Evolutionary conservation across 495 filamentous ascomycete genomes (phyloP).

Genomic region (Bathelium albidoporum): DNA sequence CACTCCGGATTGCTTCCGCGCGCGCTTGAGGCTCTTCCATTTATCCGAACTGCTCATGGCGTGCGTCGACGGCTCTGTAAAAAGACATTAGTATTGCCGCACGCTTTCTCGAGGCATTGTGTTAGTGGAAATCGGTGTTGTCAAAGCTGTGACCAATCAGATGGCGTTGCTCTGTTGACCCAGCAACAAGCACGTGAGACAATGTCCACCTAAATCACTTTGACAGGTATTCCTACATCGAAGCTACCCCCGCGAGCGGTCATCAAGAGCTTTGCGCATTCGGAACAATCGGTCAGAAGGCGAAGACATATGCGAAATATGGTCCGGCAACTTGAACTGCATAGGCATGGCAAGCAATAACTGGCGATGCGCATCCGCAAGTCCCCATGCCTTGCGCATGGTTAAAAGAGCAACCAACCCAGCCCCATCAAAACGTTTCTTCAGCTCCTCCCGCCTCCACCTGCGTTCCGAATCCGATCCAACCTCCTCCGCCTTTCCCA

Average conservation of each 20-base stretch:
- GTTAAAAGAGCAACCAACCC: background rate
- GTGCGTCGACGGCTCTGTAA: background rate
- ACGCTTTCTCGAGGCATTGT: background rate
- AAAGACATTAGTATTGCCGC: background rate
- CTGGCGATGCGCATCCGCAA: background rate
- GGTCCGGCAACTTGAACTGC: background rate
- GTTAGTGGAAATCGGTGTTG: background rate
- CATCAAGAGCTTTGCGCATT: too few relatives aligned
- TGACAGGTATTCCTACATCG: background rate
- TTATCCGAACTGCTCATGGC: background rate
- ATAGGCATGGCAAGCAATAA: too few relatives aligned
- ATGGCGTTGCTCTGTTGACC: background rate
- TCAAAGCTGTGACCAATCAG: background rate
- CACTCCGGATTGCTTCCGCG: background rate
- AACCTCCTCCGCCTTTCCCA: constrained; percentile 14
- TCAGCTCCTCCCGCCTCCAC: background rate
- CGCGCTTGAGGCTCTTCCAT: background rate
- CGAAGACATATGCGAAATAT: background rate
- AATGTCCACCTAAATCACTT: background rate
- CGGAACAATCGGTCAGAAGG: background rate
- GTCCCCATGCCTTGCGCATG: background rate
- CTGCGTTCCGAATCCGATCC: constrained; percentile 6
- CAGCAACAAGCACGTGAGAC: background rate
- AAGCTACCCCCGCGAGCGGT: too few relatives aligned
- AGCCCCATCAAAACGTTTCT: background rate